Conservation (phyloP, 1,139 yeast species). For the Blastobotrys illinoisensis region DNA sequence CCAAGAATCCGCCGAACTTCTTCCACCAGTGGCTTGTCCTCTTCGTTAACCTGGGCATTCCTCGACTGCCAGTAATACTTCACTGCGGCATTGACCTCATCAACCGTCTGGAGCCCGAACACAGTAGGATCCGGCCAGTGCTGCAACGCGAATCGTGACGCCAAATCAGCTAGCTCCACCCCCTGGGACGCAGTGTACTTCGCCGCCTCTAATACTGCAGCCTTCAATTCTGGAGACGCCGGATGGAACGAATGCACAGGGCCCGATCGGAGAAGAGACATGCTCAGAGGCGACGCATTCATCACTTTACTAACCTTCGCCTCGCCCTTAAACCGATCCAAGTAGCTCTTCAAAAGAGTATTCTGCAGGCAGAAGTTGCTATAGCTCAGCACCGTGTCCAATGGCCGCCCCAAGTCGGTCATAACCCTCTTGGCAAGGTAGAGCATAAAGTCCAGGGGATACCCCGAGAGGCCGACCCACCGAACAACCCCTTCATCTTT, state of each 20-base stretch:
- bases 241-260: slow-evolving; percentile 79
- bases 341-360: slow-evolving; percentile 46
- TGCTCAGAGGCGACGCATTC: slow-evolving; percentile 82
- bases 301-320: slow-evolving; percentile 54
- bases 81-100: slow-evolving; percentile 63
- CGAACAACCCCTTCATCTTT: slow-evolving; percentile 60
- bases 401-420: slow-evolving; percentile 38
- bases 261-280: slow-evolving; percentile 73
- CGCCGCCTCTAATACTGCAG: slow-evolving; percentile 52
- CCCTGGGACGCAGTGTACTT: slow-evolving; percentile 36
- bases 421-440: slow-evolving; percentile 38
- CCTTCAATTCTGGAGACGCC: slow-evolving; percentile 54
- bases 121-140: slow-evolving; percentile 65
- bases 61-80: slow-evolving; percentile 49
- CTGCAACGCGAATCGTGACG: slow-evolving; percentile 68
- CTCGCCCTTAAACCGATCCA: slow-evolving; percentile 45
- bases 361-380: slow-evolving; percentile 83
- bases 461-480: slow-evolving; percentile 79
- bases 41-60: slow-evolving; percentile 31
- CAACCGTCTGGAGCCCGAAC: slow-evolving; percentile 61
- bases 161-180: slow-evolving; percentile 71
- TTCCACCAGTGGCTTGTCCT: slow-evolving; percentile 42
- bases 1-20: slow-evolving; percentile 45
- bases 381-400: slow-evolving; percentile 76
- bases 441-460: slow-evolving; percentile 64